Percentiles rank a stretch among this genome's conserved stretches.
Evolutionary conservation across 352 stramenopile species (phyloP).

Genomic region (Aphanomyces cochlioides): DNA sequence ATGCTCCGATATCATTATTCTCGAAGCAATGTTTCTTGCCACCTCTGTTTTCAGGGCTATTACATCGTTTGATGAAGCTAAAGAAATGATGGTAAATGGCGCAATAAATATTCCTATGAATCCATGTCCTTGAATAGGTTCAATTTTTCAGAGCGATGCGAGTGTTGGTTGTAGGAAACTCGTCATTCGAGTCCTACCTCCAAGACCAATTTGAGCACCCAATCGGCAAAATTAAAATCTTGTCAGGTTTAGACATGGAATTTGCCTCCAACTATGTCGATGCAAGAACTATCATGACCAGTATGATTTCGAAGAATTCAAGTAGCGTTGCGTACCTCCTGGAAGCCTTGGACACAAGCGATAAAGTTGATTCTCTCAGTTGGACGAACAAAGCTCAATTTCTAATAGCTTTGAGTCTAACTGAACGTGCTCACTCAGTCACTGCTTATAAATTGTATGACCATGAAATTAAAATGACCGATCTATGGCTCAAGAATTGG

Average conservation of each 20-base stretch:
- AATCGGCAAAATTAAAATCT: conserved; percentile 29
- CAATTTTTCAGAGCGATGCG: conserved; percentile 25
- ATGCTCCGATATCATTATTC: conserved; percentile 20
- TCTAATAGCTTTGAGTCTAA: conserved; percentile 20
- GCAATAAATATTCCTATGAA: too few relatives aligned
- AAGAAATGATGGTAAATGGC: conserved; percentile 10
- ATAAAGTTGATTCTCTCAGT: conserved; percentile 15
- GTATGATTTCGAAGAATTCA: conserved; percentile 25
- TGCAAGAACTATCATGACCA: conserved; percentile 23
- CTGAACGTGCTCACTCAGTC: conserved; percentile 2
- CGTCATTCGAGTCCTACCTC: conserved; percentile 6
- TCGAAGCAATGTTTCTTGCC: conserved; percentile 27
- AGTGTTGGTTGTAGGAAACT: conserved; percentile 18
- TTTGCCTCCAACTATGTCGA: conserved; percentile 15
- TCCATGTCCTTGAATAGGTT: not conserved
- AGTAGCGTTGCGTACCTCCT: conserved; percentile 23
- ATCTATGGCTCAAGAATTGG: conserved; percentile 12
- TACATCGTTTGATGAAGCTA: not conserved
- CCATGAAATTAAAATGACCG: conserved; percentile 21
- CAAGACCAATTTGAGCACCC: conserved; percentile 19
- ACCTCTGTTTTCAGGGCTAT: conserved; percentile 11
- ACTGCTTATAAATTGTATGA: conserved; percentile 21
- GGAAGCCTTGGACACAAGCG: not conserved
- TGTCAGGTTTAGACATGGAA: conserved; percentile 12
- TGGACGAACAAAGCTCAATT: conserved; percentile 25